Evolutionary conservation across 768 basidiomycete species (phyloP), one percentile per base, ranked within the genome.

Genomic region (Rhizopogon rudus): DNA sequence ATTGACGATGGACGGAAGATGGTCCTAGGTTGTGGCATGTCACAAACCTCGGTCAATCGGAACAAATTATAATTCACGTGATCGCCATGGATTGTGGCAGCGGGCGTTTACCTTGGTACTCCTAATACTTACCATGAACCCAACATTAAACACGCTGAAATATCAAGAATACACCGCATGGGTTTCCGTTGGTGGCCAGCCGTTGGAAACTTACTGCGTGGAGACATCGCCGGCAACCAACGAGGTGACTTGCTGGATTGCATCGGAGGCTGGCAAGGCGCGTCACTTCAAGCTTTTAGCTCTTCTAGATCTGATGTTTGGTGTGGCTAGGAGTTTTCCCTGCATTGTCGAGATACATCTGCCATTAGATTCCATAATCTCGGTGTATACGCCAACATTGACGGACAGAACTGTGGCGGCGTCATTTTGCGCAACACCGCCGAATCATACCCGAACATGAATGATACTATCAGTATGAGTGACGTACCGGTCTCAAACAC

Each of bases 161-260:
- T 42, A 63, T 17, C 35, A 57, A 51, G 40, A 37, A 10, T 6
- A 71, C 51, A 61, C 59, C 22, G 60, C 67, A 5, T 69, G 67
- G 61, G 51, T 69, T 9, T 63, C 65, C 50, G 67, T 71, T 22
- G 69, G 67, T 22, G 65, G 60, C 1, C 49, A 54, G 31, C 56
- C 60, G 58, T 57, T 69, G 50, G 63, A 70, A 7, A 58, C 63
- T 43, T 64, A 69, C 25, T 28, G 56, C 60, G 46, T 71, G 22
- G 61, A 69, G 35, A 58, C 61, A 17, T 43, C 55, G 51, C 42
- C 12, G 2, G 55, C 42, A 9, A 53, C 44, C 12, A 61, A 55
- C 31, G 54, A 17, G 40, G 67, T 69, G 3, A 60, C 66, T 46
- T 71, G 67, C 43, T 69, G 67, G 69, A 65, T 64, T 17, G 49